phyloP scores from a whole-genome alignment of 2,329 filamentous ascomycete species.

The Diaporthe citrichinensis region DNA sequence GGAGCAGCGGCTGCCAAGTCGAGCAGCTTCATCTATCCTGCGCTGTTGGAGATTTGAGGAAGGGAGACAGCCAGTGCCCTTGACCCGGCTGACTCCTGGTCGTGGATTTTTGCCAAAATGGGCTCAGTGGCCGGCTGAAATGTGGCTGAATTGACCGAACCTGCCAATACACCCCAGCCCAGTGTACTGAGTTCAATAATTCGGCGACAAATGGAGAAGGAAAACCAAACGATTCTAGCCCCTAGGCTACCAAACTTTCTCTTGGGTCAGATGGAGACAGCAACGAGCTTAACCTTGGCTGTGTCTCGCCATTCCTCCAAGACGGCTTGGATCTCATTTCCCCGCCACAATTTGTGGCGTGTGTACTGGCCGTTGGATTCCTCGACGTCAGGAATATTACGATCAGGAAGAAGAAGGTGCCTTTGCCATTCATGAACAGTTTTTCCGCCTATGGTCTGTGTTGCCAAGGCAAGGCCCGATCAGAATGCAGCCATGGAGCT shows the following conservation, averaged over 20 bases:
- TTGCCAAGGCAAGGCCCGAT: constrained; percentile 20
- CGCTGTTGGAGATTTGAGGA: constrained; percentile 24
- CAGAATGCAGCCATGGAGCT: constrained; percentile 14
- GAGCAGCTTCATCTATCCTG: constrained; percentile 24
- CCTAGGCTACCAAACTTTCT: constrained; percentile 22
- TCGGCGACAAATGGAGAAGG: not conserved
- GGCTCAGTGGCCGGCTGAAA: constrained; percentile 4
- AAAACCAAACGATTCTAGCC: constrained; percentile 19
- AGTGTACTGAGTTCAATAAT: constrained; percentile 12
- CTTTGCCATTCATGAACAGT: not conserved
- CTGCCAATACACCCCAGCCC: not conserved
- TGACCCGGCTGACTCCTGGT: constrained; percentile 15
- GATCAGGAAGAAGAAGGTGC: not conserved
- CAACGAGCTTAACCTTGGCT: constrained; percentile 7
- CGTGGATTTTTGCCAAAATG: constrained; percentile 24
- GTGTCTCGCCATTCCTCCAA: constrained; percentile 18
- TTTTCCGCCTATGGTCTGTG: constrained; percentile 39
- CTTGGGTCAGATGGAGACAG: not conserved
- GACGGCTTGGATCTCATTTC: constrained; percentile 21
- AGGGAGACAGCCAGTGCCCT: not conserved
- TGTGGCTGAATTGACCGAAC: constrained; percentile 5
- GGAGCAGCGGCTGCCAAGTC: constrained; percentile 25
- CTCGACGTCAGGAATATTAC: not conserved
- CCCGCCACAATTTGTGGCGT: constrained; percentile 24
- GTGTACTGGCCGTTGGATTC: constrained; percentile 18